Percentiles rank a stretch among this genome's conserved stretches.
Evolutionary conservation across 495 filamentous ascomycete species (phyloP).

Genomic region (Hypoxylon lenormandii): DNA sequence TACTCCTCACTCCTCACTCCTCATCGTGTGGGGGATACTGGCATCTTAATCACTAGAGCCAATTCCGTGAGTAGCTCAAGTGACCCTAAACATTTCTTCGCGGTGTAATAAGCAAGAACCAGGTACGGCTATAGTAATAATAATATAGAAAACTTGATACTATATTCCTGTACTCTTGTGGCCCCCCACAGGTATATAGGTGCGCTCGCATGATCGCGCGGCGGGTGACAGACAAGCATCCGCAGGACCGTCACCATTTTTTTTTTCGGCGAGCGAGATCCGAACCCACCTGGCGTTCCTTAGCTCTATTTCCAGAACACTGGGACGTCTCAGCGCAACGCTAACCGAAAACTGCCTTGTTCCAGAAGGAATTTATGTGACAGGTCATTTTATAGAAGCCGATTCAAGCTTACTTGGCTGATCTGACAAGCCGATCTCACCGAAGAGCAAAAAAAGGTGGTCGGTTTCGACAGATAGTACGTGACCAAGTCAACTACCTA

Average conservation of each 20-base stretch:
- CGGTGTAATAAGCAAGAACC: no score
- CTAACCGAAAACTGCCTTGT: conserved; percentile 33
- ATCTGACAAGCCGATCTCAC: conserved; percentile 35
- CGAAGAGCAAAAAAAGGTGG: conserved; percentile 29
- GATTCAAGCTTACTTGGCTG: conserved; percentile 29
- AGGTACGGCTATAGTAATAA: no score
- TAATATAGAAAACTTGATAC: not conserved
- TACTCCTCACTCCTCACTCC: conserved; percentile 22
- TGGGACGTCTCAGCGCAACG: conserved; percentile 44
- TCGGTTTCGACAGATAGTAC: conserved; percentile 33
- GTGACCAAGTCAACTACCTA: not conserved
- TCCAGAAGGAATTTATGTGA: conserved; percentile 36
- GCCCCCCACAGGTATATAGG: not conserved
- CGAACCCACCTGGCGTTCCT: conserved; percentile 40
- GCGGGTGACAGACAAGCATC: conserved; percentile 7
- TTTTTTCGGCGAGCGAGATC: conserved; percentile 38
- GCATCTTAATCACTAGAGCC: no score
- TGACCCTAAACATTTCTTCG: not conserved
- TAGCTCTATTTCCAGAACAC: conserved; percentile 46
- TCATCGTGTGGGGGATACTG: conserved; percentile 27
- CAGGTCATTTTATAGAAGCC: conserved; percentile 32
- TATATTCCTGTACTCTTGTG: not conserved
- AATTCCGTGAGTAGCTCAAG: conserved; percentile 20
- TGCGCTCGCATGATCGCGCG: not conserved
- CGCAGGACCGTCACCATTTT: conserved; percentile 14